Base-by-base conservation (phyloP, 2,329 filamentous ascomycete genomes). In the Fusarium sulawesiense region DNA sequence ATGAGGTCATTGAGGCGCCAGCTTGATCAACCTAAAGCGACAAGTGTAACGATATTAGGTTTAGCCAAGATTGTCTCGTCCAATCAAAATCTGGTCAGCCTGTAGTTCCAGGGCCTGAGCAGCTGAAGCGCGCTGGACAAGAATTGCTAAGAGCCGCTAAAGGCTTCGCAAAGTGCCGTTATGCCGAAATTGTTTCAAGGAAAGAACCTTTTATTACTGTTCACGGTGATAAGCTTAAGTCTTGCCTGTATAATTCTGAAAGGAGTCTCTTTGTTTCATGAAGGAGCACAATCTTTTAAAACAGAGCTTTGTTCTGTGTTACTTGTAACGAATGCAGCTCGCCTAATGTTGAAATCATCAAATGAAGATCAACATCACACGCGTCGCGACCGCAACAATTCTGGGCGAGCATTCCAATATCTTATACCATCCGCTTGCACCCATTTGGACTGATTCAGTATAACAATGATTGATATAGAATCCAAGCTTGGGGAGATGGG, bases 1-100 rank as follows among this genome's bases (percentile, higher is more conserved):
- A 65, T 70, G 68, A 70, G 59, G 64, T 70, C 68, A 70, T 71
- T 46, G 59, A 71, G 45, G 44, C 50, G 64, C 67, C 58, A 65
- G 45, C 49, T 60, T 32, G 48, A 51, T 45, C 23, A 58, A 61
- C 46, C 49, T 49, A 58, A 34, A 37, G 56, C 37, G n/a, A 37
- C 11, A 13, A n/a, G 14, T 42, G 53, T 70, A 67, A 68, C 67
- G 32, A 27, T 2, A 54, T 56, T 7, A 3, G 67, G 67, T 9
- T 54, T 70, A 68, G 68, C 8, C 11, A 13, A 3, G 12, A 0
- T 1, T 2, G 0, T 0, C 6, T 5, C 4, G 20, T 4, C 68
- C 46, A 70, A 70, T 71, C 25, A 55, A 1, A 6, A 3, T 3
- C 2, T 0, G 2, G 3, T 1, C 20, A 23, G 42, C 40, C 40